Evolutionary conservation across 768 basidiomycete species (phyloP).

Genomic region (Leccinum olivaceopallidum): DNA sequence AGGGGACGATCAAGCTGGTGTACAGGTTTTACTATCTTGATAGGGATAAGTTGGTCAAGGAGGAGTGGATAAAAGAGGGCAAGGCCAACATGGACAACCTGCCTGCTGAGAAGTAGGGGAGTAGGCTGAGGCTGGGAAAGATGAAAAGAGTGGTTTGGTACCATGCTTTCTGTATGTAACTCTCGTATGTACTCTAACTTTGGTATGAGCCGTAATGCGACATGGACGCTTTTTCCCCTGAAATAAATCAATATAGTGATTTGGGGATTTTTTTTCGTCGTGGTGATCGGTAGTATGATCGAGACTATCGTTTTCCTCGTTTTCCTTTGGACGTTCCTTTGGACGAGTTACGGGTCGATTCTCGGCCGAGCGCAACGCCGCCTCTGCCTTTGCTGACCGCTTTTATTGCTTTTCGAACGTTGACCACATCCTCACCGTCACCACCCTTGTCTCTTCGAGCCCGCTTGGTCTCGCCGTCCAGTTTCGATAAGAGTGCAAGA

Average conservation of each 20-base stretch:
- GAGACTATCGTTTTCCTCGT: slow-evolving; percentile 28
- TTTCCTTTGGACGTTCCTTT: slow-evolving; percentile 6
- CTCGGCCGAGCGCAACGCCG: slow-evolving; percentile 40
- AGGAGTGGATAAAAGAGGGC: slow-evolving; percentile 83
- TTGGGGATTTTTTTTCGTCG: neutral
- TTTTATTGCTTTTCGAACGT: slow-evolving; percentile 87
- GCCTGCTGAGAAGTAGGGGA: slow-evolving; percentile 25
- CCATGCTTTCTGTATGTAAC: slow-evolving; percentile 21
- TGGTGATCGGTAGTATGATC: neutral
- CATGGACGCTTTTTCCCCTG: slow-evolving; percentile 2
- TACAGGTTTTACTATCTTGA: slow-evolving; percentile 77
- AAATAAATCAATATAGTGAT: neutral
- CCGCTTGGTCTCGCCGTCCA: slow-evolving; percentile 71
- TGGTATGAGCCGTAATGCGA: slow-evolving; percentile 13
- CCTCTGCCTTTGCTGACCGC: slow-evolving; percentile 71
- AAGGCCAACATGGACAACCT: slow-evolving; percentile 50
- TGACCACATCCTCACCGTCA: slow-evolving; percentile 56
- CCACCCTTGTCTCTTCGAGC: slow-evolving; percentile 44
- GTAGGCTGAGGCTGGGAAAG: too few species aligned
- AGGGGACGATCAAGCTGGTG: slow-evolving; percentile 91
- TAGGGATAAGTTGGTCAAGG: slow-evolving; percentile 77
- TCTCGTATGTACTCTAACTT: slow-evolving; percentile 15
- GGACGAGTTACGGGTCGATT: too few species aligned
- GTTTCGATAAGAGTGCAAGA: slow-evolving; percentile 70
- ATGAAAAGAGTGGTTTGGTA: slow-evolving; percentile 5